These are phyloP conservation scores for Daldinia sp. DNA, from an alignment of 2,329 filamentous ascomycete species.

Conservation along the genomic window DNA sequence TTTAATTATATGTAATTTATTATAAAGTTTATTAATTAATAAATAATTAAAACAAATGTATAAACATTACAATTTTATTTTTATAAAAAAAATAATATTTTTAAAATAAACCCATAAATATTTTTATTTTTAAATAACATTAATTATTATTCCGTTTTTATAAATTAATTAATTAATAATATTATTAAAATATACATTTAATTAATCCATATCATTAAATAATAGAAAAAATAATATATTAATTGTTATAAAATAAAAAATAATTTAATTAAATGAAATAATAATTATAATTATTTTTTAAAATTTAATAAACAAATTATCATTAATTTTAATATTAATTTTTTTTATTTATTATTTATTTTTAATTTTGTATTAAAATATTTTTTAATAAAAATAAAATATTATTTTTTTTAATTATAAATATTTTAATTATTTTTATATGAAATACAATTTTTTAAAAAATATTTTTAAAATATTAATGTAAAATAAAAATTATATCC, in stretches of 20 bases:
- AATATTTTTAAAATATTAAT: too few species aligned
- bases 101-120: background rate
- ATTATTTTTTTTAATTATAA: too few species aligned
- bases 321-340: slow-evolving; percentile 5
- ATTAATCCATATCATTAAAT: background rate
- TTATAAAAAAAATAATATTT: slow-evolving; percentile 1
- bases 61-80: background rate
- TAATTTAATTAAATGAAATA: background rate
- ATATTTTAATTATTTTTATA: too few species aligned
- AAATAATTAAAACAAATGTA: too few species aligned
- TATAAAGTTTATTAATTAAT: background rate
- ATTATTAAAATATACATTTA: slow-evolving; percentile 7
- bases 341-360: background rate
- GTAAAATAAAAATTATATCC: too few species aligned
- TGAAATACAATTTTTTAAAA: background rate
- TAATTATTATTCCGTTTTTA: background rate
- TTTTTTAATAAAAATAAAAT: too few species aligned
- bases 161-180: slow-evolving; percentile 6
- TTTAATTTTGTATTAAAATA: too few species aligned
- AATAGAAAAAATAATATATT: background rate
- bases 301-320: slow-evolving; percentile 4
- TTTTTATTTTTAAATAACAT: background rate
- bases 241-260: background rate
- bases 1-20: slow-evolving; percentile 2
- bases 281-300: background rate